Conservation (phyloP, 192 early-diverging fungal species). For the Entomortierella chlamydospora region DNA sequence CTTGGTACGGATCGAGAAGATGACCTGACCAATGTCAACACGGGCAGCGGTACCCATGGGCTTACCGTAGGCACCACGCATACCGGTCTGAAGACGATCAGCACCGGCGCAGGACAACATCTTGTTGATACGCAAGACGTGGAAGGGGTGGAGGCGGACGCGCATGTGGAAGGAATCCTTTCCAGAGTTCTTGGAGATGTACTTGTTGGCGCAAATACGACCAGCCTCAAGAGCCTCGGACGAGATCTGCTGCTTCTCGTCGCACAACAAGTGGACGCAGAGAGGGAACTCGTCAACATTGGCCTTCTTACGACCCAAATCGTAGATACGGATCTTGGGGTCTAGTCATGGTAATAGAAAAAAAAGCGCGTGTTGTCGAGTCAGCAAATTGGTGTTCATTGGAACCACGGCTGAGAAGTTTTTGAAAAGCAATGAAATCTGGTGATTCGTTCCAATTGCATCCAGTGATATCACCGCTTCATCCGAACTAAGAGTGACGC, state of each 20-base stretch:
- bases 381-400: too few species aligned
- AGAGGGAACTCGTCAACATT: slow-evolving; percentile 98
- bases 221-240: slow-evolving; percentile 98
- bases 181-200: slow-evolving; percentile 95
- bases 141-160: slow-evolving; percentile 98
- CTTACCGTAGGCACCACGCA: slow-evolving; percentile 99
- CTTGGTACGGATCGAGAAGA: slow-evolving; percentile 96
- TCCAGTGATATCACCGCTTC: not conserved
- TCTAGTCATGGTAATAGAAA: slow-evolving; percentile 58
- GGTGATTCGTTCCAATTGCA: not conserved
- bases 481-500: too few species aligned
- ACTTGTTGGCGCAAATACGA: slow-evolving; percentile 99
- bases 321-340: slow-evolving; percentile 98
- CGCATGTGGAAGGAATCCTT: slow-evolving; percentile 99
- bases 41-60: slow-evolving; percentile 95
- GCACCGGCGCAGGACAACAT: slow-evolving; percentile 99
- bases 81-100: slow-evolving; percentile 98
- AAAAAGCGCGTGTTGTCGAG: not conserved
- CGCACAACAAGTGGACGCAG: slow-evolving; percentile 94
- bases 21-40: slow-evolving; percentile 98
- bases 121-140: slow-evolving; percentile 99
- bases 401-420: not conserved
- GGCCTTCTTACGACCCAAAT: slow-evolving; percentile 98
- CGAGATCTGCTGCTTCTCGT: slow-evolving; percentile 98
- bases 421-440: not conserved